Conservation (phyloP, 1,284 basidiomycete genomes). For the Erythrobasidium hasegawianum region DNA sequence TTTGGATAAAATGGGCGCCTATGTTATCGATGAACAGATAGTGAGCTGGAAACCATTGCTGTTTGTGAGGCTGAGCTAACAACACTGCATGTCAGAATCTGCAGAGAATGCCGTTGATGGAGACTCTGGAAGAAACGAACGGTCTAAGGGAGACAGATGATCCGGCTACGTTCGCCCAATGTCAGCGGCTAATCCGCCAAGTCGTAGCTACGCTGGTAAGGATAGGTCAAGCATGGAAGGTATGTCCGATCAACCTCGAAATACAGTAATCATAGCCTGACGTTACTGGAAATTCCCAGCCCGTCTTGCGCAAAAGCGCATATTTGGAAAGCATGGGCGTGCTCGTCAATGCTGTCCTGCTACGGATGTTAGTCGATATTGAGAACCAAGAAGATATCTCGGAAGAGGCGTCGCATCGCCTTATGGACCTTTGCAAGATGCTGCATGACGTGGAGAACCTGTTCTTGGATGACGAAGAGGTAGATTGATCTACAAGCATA, state of each 20-base stretch:
- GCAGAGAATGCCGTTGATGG: slow-evolving; percentile 54
- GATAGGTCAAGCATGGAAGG: slow-evolving; percentile 69
- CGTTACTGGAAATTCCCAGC: slow-evolving; percentile 42
- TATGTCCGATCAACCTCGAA: slow-evolving; percentile 48
- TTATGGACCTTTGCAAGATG: slow-evolving; percentile 76
- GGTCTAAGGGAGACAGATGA: slow-evolving; percentile 70
- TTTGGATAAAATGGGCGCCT: not conserved
- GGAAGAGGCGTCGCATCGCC: slow-evolving; percentile 76
- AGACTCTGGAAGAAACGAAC: slow-evolving; percentile 60
- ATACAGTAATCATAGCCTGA: slow-evolving; percentile 7
- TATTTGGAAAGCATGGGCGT: slow-evolving; percentile 58
- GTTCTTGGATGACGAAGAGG: slow-evolving; percentile 60
- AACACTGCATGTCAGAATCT: slow-evolving; percentile 48
- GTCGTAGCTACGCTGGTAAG: slow-evolving; percentile 65
- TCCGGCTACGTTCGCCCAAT: slow-evolving; percentile 71
- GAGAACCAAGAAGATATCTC: slow-evolving; percentile 82
- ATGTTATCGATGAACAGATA: slow-evolving; percentile 37
- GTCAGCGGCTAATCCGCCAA: slow-evolving; percentile 66
- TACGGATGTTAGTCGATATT: slow-evolving; percentile 67
- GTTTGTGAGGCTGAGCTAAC: not conserved
- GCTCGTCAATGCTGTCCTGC: slow-evolving; percentile 68
- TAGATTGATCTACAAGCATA: not conserved
- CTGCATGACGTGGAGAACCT: slow-evolving; percentile 69
- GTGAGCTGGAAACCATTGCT: slow-evolving; percentile 21
- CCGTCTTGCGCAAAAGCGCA: slow-evolving; percentile 44